Percentiles rank a stretch among this genome's conserved stretches.
Conservation (phyloP, 805 yeast genomes). For the Teunomyces barrocoloradensis region DNA sequence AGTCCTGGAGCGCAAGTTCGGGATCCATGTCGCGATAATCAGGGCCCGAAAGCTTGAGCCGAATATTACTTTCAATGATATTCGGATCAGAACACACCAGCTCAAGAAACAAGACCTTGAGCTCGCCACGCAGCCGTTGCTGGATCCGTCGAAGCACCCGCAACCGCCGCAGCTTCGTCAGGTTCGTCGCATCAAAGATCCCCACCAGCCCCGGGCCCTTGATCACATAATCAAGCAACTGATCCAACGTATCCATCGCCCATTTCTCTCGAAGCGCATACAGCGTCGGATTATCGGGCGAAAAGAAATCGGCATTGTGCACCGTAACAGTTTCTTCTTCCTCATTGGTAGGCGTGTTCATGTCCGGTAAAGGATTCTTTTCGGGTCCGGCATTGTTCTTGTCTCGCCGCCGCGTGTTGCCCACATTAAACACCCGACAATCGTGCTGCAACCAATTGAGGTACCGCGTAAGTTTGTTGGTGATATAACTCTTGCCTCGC, state of each 20-base stretch:
- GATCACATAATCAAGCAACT: constrained; percentile 74
- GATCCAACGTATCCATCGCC: constrained; percentile 94
- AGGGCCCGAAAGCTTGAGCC: constrained; percentile 87
- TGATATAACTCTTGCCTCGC: constrained; percentile 89
- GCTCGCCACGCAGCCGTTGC: constrained; percentile 52
- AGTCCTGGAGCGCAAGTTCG: constrained; percentile 73
- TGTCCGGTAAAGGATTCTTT: constrained; percentile 52
- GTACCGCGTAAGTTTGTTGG: constrained; percentile 86
- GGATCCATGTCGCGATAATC: constrained; percentile 88
- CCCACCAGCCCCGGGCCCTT: constrained; percentile 89
- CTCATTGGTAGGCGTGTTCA: constrained; percentile 34
- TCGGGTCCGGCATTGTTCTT: constrained; percentile 67
- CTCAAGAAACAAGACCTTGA: constrained; percentile 82
- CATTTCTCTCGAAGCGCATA: constrained; percentile 78
- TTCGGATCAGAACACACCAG: constrained; percentile 80
- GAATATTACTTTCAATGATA: constrained; percentile 78
- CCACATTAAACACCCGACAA: constrained; percentile 89
- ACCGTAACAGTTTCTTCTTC: constrained; percentile 13
- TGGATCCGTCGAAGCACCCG: constrained; percentile 57
- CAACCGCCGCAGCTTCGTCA: constrained; percentile 63
- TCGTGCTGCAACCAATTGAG: constrained; percentile 93
- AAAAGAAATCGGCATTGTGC: constrained; percentile 83
- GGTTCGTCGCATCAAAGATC: constrained; percentile 82
- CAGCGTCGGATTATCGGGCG: constrained; percentile 69
- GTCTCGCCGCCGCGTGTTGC: constrained; percentile 85